Percentiles rank a stretch among this genome's conserved stretches.
Conservation (phyloP, 78 protist species). For the Dictyostelium discoideum region DNA sequence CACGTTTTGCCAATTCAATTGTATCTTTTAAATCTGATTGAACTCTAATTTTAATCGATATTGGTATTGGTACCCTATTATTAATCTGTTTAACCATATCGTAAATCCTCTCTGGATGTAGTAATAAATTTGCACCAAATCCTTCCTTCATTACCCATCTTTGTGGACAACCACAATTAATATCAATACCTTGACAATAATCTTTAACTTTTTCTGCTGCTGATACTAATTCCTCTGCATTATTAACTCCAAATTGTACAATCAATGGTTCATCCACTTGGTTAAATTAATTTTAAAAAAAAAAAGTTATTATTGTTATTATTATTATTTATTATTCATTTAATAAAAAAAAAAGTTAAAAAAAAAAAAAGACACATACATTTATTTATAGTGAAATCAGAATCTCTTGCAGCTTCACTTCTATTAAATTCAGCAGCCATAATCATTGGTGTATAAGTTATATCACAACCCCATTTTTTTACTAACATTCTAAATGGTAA, state of each 20-base stretch:
- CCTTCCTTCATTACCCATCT: conserved; percentile 90
- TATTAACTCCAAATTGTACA: conserved; percentile 90
- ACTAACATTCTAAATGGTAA: conserved; percentile 58
- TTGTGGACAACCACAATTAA: conserved; percentile 96
- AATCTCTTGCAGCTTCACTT: conserved; percentile 69
- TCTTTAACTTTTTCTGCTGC: conserved; percentile 84
- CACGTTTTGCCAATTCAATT: conserved; percentile 71
- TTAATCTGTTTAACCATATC: conserved; percentile 82
- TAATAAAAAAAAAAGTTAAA: background rate
- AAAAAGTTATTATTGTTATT: too few species aligned
- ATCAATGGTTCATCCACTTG: conserved; percentile 83
- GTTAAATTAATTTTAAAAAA: background rate
- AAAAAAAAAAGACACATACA: conserved; percentile 10
- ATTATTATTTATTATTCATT: background rate
- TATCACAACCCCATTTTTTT: conserved; percentile 80
- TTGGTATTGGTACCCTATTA: conserved; percentile 62
- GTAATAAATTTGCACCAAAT: conserved; percentile 75
- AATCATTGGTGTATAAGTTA: conserved; percentile 90
- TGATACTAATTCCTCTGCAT: conserved; percentile 41
- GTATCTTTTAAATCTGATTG: conserved; percentile 75
- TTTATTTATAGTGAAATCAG: conserved; percentile 77
- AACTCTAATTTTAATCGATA: conserved; percentile 85
- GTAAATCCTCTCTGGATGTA: conserved; percentile 69
- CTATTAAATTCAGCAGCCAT: conserved; percentile 65
- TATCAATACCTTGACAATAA: conserved; percentile 82